Evolutionary conservation across 176 grass and related monocot genomes (phyloP).

Genomic region (Oryza punctata): DNA sequence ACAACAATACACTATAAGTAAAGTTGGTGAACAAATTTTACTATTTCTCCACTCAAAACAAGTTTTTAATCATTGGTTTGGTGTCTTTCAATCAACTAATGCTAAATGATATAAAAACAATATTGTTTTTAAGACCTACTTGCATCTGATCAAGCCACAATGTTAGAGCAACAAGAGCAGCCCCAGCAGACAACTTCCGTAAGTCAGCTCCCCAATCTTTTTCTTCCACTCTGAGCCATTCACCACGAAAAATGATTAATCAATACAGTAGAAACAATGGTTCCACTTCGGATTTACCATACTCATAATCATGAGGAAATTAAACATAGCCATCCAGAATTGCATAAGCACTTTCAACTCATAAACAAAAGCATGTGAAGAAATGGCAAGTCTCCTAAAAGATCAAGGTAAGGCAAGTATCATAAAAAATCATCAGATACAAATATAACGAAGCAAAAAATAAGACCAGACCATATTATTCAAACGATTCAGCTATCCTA

Average conservation of each 20-base stretch:
- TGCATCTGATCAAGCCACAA: conserved; percentile 98
- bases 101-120: not conserved
- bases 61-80: not conserved
- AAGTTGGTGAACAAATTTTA: conserved; percentile 1
- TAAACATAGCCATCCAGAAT: not conserved
- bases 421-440: not conserved
- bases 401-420: conserved; percentile 15
- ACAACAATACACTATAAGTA: not conserved
- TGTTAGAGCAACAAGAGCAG: conserved; percentile 79
- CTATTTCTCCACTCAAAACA: conserved; percentile 10
- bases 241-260: conserved; percentile 23
- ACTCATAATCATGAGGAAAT: not conserved
- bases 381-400: not conserved
- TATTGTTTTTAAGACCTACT: conserved; percentile 52
- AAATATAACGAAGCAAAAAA: not conserved
- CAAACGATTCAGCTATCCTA: not conserved
- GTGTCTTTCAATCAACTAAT: conserved; percentile 11
- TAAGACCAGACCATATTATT: conserved; percentile 10
- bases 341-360: not conserved
- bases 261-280: not conserved
- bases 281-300: conserved; percentile 14
- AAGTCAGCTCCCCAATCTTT: conserved; percentile 93
- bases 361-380: not conserved
- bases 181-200: conserved; percentile 85
- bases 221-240: conserved; percentile 64